Evolutionary conservation across 192 early-diverging fungal species (phyloP), one percentile per base, ranked within the genome.

Genomic region (Phycomyces nitens): DNA sequence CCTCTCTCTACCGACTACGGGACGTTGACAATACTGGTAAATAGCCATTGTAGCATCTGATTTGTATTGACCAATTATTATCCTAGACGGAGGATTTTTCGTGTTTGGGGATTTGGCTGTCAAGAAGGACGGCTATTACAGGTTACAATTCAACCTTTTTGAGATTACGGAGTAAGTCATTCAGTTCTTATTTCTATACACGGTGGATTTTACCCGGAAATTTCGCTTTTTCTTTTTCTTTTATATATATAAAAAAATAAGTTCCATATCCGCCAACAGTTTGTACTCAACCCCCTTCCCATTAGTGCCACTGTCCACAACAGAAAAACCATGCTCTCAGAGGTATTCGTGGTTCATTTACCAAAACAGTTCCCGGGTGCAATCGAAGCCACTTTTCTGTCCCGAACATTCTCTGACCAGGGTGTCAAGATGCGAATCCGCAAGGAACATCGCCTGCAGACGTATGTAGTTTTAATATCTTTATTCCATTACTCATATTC

Each of bases 71-170:
- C 20, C 26, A 10, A n/a, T 22, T 50, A 27, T 49, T 24, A n/a
- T 21, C 8, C 5, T 70, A 68, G 91, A 93, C 56, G 93, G 95
- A 41, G 93, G 89, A 0, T 96, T 94, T 64, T 96, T 95, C 80
- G 93, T 96, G 18, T 97, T 97, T 77, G 91, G 93, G 10, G 95
- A 97, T 69, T 80, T 97, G 26, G 92, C 89, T 24, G 88, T 91
- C 34, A 74, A 92, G 26, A 85, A 89, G 57, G 92, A 97, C 60
- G 95, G 95, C 26, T 78, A 78, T 8, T 92, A 86, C 67, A 71
- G 84, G n/a, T 77, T 93, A 58, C 82, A 80, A 74, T 97, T 97
- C 74, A 89, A 88, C 53, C 70, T 97, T 34, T 95, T 93, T 78
- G 92, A 97, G 77, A 91, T 97, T 26, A 68, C 86, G 49, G 82